Evolutionary conservation across 169 alveolate genomes (phyloP).

Genomic region (Cryptosporidium bovis): DNA sequence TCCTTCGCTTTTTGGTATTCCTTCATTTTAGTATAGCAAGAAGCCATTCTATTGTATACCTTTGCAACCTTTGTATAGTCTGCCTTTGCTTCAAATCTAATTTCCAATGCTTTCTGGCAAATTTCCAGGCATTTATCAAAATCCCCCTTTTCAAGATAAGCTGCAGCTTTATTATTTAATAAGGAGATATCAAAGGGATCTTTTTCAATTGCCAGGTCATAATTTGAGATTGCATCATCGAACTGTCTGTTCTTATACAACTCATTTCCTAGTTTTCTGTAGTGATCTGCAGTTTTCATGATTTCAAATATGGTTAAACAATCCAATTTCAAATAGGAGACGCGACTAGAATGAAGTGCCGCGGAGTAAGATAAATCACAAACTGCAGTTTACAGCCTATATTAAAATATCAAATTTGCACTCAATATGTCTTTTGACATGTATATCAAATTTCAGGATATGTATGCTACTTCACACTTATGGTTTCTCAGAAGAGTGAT

Average conservation of each 20-base stretch:
- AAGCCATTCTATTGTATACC: slow-evolving; percentile 89
- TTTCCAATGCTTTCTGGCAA: slow-evolving; percentile 93
- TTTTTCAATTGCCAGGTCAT: slow-evolving; percentile 91
- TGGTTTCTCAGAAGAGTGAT: too few species aligned
- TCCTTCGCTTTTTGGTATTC: slow-evolving; percentile 90
- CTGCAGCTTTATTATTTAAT: slow-evolving; percentile 94
- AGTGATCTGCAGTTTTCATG: slow-evolving; percentile 81
- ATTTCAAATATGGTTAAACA: slow-evolving; percentile 72
- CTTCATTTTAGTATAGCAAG: slow-evolving; percentile 86
- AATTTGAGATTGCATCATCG: slow-evolving; percentile 92
- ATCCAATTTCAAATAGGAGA: too few species aligned
- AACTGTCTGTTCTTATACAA: slow-evolving; percentile 90
- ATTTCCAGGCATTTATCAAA: slow-evolving; percentile 91
- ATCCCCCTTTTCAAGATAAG: slow-evolving; percentile 93
- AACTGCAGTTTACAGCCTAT: too few species aligned
- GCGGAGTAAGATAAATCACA: too few species aligned
- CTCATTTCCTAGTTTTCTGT: slow-evolving; percentile 83
- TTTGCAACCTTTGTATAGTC: slow-evolving; percentile 86
- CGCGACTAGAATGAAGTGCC: too few species aligned
- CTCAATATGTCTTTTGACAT: too few species aligned
- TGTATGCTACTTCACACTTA: too few species aligned
- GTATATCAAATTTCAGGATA: too few species aligned
- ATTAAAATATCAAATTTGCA: neutral
- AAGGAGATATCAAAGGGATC: slow-evolving; percentile 90
- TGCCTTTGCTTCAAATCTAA: slow-evolving; percentile 91